Percentiles rank a stretch among this genome's conserved stretches.
phyloP scores from a whole-genome alignment of 192 early-diverging fungal genomes.

The Coemansia sp. region DNA sequence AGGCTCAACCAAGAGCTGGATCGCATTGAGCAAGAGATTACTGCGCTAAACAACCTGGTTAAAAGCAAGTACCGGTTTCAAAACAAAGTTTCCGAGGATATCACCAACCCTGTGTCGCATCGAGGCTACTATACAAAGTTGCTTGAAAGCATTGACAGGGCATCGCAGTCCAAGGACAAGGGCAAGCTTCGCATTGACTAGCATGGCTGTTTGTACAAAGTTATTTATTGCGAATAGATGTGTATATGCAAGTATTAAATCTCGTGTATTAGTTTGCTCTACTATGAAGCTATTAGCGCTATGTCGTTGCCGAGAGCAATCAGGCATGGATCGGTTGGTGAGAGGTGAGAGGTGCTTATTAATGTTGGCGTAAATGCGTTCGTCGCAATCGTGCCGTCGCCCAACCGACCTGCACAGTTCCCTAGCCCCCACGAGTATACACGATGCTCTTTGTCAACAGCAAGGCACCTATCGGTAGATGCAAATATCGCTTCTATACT shows the following conservation, averaged over 20 bases:
- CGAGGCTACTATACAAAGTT: conserved; percentile 43
- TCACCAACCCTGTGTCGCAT: conserved; percentile 32
- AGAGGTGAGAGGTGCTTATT: conserved; percentile 1
- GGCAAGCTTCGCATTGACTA: conserved; percentile 41
- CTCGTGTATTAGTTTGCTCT: conserved; percentile 9
- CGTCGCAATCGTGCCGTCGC: conserved; percentile 7
- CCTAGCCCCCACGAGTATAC: conserved; percentile 49
- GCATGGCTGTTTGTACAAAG: neutral
- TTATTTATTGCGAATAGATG: neutral
- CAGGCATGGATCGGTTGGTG: conserved; percentile 11
- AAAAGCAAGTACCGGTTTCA: conserved; percentile 28
- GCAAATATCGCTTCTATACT: conserved; percentile 55
- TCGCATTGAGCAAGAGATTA: conserved; percentile 21
- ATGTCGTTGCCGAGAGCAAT: conserved; percentile 50
- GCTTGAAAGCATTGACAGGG: conserved; percentile 36
- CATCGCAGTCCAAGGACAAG: conserved; percentile 20
- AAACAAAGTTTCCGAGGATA: conserved; percentile 21
- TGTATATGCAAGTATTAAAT: neutral
- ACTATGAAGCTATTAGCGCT: conserved; percentile 19
- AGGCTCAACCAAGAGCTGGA: conserved; percentile 19
- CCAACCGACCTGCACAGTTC: conserved; percentile 37
- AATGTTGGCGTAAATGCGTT: conserved; percentile 22
- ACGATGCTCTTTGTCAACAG: conserved; percentile 14
- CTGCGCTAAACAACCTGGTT: conserved; percentile 25
- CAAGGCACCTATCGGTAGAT: conserved; percentile 57